Evolutionary conservation across 2,329 filamentous ascomycete genomes (phyloP).

Genomic region (Venturia carpophila): DNA sequence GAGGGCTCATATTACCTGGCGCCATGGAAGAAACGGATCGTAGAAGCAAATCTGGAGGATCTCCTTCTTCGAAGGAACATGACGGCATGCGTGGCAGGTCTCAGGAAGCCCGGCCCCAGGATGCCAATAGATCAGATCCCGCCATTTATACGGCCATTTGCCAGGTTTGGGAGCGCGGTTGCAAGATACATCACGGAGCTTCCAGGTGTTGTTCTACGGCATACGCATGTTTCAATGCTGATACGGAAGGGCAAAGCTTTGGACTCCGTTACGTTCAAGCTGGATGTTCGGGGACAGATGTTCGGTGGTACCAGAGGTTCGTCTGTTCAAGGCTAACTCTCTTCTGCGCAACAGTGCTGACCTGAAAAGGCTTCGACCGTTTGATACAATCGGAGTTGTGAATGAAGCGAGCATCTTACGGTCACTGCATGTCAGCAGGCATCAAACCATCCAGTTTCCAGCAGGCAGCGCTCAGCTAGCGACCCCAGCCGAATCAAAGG

Average conservation of each 20-base stretch:
- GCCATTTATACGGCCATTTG: background rate
- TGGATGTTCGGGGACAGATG: slow-evolving; percentile 4
- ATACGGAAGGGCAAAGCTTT: background rate
- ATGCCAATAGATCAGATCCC: background rate
- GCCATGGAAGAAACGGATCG: background rate
- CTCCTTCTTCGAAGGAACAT: background rate
- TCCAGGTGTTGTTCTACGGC: background rate
- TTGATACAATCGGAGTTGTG: slow-evolving; percentile 2
- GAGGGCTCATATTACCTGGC: background rate
- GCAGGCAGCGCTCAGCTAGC: no score
- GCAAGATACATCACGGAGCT: background rate
- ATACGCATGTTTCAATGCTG: background rate
- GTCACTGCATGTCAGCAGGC: no score
- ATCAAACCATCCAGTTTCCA: no score
- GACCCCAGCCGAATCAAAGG: no score
- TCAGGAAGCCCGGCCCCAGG: background rate
- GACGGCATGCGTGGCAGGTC: background rate
- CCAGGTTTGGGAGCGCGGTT: slow-evolving; percentile 11
- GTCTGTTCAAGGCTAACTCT: background rate
- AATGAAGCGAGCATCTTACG: background rate
- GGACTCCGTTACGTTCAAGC: background rate
- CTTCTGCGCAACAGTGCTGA: background rate
- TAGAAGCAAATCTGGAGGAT: background rate
- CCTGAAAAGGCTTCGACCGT: slow-evolving; percentile 11
- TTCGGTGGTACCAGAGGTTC: slow-evolving; percentile 10